Evolutionary conservation across 2,329 filamentous ascomycete genomes (phyloP).

Genomic region (Alternaria dauci): DNA sequence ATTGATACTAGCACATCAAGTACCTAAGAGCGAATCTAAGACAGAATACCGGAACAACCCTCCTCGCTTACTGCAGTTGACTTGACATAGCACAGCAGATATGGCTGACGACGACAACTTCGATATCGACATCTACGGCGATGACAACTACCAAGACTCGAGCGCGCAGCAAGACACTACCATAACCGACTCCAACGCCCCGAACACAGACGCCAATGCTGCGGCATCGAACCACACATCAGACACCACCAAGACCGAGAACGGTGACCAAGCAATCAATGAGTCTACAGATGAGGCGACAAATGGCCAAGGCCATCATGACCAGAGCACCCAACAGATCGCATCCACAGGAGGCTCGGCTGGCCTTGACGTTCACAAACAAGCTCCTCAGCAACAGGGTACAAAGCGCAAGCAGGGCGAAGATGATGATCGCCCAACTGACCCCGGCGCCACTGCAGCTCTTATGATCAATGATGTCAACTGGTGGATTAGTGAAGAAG

Average conservation of each 20-base stretch:
- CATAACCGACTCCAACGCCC: constrained; percentile 32
- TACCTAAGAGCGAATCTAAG: constrained; percentile 52
- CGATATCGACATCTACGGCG: constrained; percentile 75
- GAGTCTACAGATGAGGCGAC: constrained; percentile 31
- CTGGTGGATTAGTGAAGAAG: constrained; percentile 94
- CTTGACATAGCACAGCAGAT: constrained; percentile 38
- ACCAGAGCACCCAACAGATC: constrained; percentile 53
- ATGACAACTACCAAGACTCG: constrained; percentile 56
- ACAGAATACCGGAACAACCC: constrained; percentile 38
- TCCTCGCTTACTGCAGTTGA: constrained; percentile 35
- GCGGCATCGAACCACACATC: constrained; percentile 22
- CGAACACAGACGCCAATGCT: constrained; percentile 46
- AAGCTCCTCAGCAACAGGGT: constrained; percentile 62
- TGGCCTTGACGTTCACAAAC: constrained; percentile 50
- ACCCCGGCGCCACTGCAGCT: constrained; percentile 71
- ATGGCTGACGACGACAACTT: constrained; percentile 72
- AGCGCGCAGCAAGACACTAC: constrained; percentile 33
- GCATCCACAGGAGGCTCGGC: constrained; percentile 54
- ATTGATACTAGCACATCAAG: constrained; percentile 46
- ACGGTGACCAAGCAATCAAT: constrained; percentile 25
- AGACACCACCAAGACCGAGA: constrained; percentile 22
- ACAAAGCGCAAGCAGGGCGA: constrained; percentile 68
- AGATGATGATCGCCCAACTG: constrained; percentile 61
- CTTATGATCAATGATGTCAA: constrained; percentile 88
- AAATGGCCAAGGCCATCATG: constrained; percentile 34